These are phyloP conservation scores for Trichaptum fuscoviolaceum DNA, from an alignment of 768 basidiomycete species.

Conservation along the genomic window DNA sequence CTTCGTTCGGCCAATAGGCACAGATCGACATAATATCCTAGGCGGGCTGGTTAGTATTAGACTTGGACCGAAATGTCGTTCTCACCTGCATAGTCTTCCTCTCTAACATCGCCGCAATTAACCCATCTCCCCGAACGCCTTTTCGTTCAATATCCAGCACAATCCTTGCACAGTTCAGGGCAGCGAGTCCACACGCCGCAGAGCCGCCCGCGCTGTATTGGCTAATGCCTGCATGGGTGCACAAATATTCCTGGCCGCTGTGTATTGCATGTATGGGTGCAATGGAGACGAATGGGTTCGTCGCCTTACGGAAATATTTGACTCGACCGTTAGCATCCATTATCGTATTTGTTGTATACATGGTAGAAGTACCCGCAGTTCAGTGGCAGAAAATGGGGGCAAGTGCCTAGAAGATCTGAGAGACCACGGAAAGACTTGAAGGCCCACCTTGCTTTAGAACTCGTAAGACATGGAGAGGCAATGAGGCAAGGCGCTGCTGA, in stretches of 20 bases:
- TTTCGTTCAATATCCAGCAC: conserved; percentile 35
- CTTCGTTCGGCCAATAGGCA: conserved; percentile 44
- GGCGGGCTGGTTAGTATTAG: background rate
- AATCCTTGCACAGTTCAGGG: conserved; percentile 56
- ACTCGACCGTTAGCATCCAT: background rate
- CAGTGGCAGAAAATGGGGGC: background rate
- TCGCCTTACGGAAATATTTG: background rate
- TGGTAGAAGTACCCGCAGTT: background rate
- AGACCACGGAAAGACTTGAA: background rate
- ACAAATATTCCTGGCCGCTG: background rate
- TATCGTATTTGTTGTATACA: background rate
- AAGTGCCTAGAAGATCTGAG: background rate
- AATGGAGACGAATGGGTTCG: background rate
- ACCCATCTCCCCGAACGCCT: conserved; percentile 22
- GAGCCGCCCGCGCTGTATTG: conserved; percentile 44
- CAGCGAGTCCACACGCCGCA: conserved; percentile 63
- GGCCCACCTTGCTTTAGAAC: background rate
- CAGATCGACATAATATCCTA: conserved; percentile 59
- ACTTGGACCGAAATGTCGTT: background rate
- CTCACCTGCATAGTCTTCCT: conserved; percentile 34
- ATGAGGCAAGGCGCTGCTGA: background rate
- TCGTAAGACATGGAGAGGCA: background rate
- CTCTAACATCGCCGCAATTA: conserved; percentile 31
- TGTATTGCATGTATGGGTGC: background rate
- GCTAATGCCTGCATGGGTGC: conserved; percentile 40